Base-by-base conservation (phyloP, 371 early-diverging fungal species). In the Batkoa obscura region DNA sequence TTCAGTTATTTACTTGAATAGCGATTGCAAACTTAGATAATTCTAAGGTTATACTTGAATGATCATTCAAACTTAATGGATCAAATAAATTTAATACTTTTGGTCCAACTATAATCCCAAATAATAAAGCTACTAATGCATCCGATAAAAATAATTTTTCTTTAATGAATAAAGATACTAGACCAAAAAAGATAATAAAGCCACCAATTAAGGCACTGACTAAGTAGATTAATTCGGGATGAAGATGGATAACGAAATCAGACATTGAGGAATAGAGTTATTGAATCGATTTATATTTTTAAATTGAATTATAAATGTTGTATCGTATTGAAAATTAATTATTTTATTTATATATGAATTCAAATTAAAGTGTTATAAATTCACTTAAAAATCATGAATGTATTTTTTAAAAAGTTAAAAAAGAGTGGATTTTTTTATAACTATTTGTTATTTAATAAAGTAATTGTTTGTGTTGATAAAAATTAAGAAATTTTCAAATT, bases 81-180 rank as follows among this genome's bases (percentile, higher is more conserved):
- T 79, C 67, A 49, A 87, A 67, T 54, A 84, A 68, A 54, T 77
- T 73, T 5, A 79, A 62, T 17, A 67, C 81, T 31, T 69, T 62
- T 1, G 86, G 86, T 0, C 94, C 94, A 53, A 89, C 71, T 45
- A 89, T 65, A 41, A 99, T 86, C 3, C 99, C 99, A 53, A 86
- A 76, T 6, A 85, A 57, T 13, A 87, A 74, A 8, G 94, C 86
- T 3, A 98, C 81, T 17, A 94, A 74, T 30, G 94, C 79, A 72
- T 96, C 97, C 37, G 89, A 85, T 59, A 98, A 64, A 68, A 83
- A 91, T 50, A 93, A 74, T 6, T 76, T 72, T 60, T 97, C 93
- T 64, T 94, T 95, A 55, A 91, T 68, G 62, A 89, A 75, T 64
- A 94, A 75, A 17, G 95, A 94, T 43, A 94, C 73, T 58, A 90